Percentiles rank a stretch among this genome's conserved stretches.
These are phyloP conservation scores for Kuraishia floccosa DNA, from an alignment of 805 yeast species.

Conservation along the genomic window DNA sequence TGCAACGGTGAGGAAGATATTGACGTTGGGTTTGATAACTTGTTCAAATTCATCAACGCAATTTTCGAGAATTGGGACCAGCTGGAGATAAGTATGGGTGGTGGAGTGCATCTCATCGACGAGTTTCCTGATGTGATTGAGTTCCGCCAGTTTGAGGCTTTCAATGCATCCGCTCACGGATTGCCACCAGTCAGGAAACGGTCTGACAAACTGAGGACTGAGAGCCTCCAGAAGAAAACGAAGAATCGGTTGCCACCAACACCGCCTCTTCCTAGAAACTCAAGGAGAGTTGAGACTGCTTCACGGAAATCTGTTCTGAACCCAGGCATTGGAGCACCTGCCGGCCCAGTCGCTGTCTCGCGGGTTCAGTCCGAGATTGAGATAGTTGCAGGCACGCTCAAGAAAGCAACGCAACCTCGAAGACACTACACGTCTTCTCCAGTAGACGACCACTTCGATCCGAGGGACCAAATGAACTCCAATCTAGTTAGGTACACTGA, in stretches of 20 bases:
- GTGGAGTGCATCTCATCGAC: too few relatives aligned
- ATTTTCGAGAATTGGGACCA: neutral
- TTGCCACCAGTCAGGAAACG: too few relatives aligned
- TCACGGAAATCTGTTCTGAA: too few relatives aligned
- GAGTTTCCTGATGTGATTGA: neutral
- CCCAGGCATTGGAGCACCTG: neutral
- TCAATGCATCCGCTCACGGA: neutral
- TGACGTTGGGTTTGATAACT: neutral
- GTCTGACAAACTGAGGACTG: neutral
- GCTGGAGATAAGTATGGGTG: slow-evolving; percentile 1
- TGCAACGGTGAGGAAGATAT: neutral
- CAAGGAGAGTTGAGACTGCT: neutral
- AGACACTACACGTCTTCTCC: too few relatives aligned
- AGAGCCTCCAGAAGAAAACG: too few relatives aligned
- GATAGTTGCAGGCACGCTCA: neutral
- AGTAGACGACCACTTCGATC: neutral
- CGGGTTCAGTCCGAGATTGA: neutral
- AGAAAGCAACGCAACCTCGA: neutral
- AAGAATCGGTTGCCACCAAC: too few relatives aligned
- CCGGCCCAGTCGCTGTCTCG: too few relatives aligned
- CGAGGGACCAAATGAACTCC: neutral
- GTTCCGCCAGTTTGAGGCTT: neutral
- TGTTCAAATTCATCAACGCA: slow-evolving; percentile 3
- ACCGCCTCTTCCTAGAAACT: neutral
- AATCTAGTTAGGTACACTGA: neutral